Evolutionary conservation across 176 grass and related monocot genomes (phyloP).

Genomic region (Oryza meridionalis): DNA sequence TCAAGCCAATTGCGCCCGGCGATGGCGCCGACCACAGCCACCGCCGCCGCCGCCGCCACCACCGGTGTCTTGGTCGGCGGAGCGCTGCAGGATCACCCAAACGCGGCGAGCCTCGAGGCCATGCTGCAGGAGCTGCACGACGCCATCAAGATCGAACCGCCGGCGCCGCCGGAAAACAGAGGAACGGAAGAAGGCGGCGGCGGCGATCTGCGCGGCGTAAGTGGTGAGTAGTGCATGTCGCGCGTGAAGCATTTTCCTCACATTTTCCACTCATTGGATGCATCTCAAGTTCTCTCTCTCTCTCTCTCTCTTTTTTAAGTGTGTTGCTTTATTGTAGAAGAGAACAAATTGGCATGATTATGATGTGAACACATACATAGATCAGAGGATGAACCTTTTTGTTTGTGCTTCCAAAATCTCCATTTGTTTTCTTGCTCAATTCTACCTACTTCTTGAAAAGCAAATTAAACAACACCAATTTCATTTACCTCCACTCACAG

Average conservation of each 20-base stretch:
- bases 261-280: conserved; percentile 44
- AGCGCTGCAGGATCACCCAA: conserved; percentile 14
- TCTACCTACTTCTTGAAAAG: conserved; percentile 43
- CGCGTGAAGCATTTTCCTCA: conserved; percentile 47
- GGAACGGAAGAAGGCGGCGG: not conserved
- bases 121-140: conserved; percentile 64
- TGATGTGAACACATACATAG: conserved; percentile 28
- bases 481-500: not conserved
- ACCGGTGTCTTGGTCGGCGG: not conserved
- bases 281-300: not conserved
- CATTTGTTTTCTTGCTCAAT: conserved; percentile 40
- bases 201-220: conserved; percentile 23
- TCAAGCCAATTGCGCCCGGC: conserved; percentile 60
- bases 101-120: conserved; percentile 41
- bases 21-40: not conserved
- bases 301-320: not conserved
- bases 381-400: conserved; percentile 48
- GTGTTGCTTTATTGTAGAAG: conserved; percentile 48
- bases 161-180: not conserved
- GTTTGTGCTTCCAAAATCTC: conserved; percentile 47
- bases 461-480: not conserved
- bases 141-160: conserved; percentile 35
- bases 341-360: conserved; percentile 55
- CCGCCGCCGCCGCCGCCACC: not conserved
- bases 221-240: conserved; percentile 60